Evolutionary conservation across 2,329 filamentous ascomycete genomes (phyloP).

Genomic region (Fusarium euwallaceae): DNA sequence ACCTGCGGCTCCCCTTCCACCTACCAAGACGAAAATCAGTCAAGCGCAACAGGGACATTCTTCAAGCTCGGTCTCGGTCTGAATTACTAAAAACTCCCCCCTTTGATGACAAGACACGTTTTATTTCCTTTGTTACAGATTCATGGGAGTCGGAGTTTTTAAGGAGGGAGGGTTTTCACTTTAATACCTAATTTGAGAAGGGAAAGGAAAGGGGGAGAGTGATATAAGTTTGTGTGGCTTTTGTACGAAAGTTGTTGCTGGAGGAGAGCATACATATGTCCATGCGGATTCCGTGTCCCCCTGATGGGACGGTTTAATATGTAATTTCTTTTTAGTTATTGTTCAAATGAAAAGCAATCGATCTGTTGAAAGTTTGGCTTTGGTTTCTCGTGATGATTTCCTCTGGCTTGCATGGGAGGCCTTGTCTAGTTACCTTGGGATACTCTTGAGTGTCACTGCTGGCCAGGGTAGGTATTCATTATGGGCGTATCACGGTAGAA

Average conservation of each 20-base stretch:
- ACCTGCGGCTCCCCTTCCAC: slow-evolving; percentile 52
- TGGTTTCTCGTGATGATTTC: neutral
- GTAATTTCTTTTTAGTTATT: slow-evolving; percentile 28
- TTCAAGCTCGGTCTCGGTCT: slow-evolving; percentile 18
- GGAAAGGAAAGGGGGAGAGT: neutral
- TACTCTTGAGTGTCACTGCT: neutral
- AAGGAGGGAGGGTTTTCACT: slow-evolving; percentile 2
- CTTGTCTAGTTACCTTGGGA: neutral
- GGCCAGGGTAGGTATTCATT: accelerated
- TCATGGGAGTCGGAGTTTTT: slow-evolving; percentile 29
- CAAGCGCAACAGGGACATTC: neutral
- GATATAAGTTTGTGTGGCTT: slow-evolving; percentile 15
- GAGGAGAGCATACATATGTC: slow-evolving; percentile 11
- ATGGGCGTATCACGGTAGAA: neutral
- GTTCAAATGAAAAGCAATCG: slow-evolving; percentile 23
- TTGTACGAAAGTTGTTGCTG: slow-evolving; percentile 11
- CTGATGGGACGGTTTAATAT: slow-evolving; percentile 19
- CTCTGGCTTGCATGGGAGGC: neutral
- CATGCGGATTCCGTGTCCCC: slow-evolving; percentile 6
- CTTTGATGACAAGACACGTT: slow-evolving; percentile 14
- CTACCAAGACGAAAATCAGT: neutral
- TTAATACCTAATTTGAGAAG: slow-evolving; percentile 36
- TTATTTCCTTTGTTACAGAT: slow-evolving; percentile 34
- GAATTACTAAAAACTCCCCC: neutral
- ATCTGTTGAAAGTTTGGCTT: slow-evolving; percentile 2